phyloP scores from a whole-genome alignment of 2,329 filamentous ascomycete species.

The Aspergillus vadensis region DNA sequence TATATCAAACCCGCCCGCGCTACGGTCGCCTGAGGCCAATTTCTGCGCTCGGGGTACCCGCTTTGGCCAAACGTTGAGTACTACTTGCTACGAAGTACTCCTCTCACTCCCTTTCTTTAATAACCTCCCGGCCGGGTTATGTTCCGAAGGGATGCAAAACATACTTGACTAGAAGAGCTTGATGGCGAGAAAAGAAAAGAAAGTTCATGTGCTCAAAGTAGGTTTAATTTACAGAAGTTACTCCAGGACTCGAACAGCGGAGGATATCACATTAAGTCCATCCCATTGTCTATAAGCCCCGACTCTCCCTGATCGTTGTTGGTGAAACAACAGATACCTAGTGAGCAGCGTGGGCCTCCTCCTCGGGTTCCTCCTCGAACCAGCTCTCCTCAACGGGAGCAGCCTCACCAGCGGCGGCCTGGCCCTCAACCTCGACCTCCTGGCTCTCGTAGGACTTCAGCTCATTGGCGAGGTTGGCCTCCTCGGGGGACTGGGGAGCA shows the following conservation, averaged over 20 bases:
- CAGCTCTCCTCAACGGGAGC: slow-evolving; percentile 69
- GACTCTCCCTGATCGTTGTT: slow-evolving; percentile 32
- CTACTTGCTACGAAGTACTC: not conserved
- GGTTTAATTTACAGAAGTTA: slow-evolving; percentile 32
- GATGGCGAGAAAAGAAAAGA: slow-evolving; percentile 19
- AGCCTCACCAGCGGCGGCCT: slow-evolving; percentile 64
- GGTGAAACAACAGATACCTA: slow-evolving; percentile 34
- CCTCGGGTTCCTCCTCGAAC: slow-evolving; percentile 73
- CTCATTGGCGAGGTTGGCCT: slow-evolving; percentile 87
- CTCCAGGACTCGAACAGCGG: slow-evolving; percentile 21
- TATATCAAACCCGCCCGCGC: slow-evolving; percentile 19
- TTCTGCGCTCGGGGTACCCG: slow-evolving; percentile 1
- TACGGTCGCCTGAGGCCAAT: slow-evolving; percentile 11
- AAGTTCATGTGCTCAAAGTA: slow-evolving; percentile 30
- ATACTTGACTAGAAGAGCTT: not conserved
- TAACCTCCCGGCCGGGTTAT: not conserved
- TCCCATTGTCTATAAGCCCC: slow-evolving; percentile 28
- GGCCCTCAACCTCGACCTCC: slow-evolving; percentile 91
- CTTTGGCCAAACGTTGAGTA: not conserved
- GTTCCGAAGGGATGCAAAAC: not conserved
- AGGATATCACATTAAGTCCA: slow-evolving; percentile 28
- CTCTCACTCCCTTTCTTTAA: not conserved
- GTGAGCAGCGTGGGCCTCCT: slow-evolving; percentile 51
- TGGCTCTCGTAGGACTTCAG: slow-evolving; percentile 93
- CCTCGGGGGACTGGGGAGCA: slow-evolving; percentile 85